Evolutionary conservation across 306 rosid genomes (phyloP), one percentile per base, ranked within the genome.

Genomic region (Mimosa bimucronata): DNA sequence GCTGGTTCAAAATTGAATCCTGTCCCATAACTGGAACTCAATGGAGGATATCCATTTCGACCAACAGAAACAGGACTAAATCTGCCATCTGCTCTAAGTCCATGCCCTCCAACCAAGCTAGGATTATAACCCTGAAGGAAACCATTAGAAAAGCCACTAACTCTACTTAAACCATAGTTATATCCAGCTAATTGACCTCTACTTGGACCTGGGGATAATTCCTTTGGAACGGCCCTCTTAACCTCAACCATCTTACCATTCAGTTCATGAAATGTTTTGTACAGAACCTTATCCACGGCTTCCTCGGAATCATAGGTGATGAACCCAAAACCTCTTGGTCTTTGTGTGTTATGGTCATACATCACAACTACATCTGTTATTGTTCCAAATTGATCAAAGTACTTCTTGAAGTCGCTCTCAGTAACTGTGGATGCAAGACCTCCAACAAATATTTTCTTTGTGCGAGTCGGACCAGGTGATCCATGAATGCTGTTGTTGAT

Each of bases 201-300:
- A 42, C 66, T 83, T 80, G 91, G 83, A 72, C 85, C 26, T 19
- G 87, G 85, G 46, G 88, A 85, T 80, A 69, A 66, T 75, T 88
- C 91, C 83, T 88, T 88, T 6, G 91, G 91, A 72, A 88, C 87
- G 31, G 91, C 91, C 77, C 91, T 83, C 85, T 88, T 88, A 71
- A 88, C 91, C 85, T 88, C 91, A 48, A 88, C 91, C 91, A 88
- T 58, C 78, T 88, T 88, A 71, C 91, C 87, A 58, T 85, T 83
- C 50, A 88, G 78, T 69, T 88, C 91, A 30, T 87, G 90, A 66
- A 87, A 87, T 52, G 87, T 85, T 71, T 87, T 87, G 73, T 82
- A 81, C 71, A 87, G 76, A 26, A 87, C 90, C 66, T 82, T 85
- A 70, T 87, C 90, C 45, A 85, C 90, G 45, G 82, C 87, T 80